These are phyloP conservation scores for Kwoniella dejecticola DNA, from an alignment of 768 basidiomycete species.

Conservation along the genomic window DNA sequence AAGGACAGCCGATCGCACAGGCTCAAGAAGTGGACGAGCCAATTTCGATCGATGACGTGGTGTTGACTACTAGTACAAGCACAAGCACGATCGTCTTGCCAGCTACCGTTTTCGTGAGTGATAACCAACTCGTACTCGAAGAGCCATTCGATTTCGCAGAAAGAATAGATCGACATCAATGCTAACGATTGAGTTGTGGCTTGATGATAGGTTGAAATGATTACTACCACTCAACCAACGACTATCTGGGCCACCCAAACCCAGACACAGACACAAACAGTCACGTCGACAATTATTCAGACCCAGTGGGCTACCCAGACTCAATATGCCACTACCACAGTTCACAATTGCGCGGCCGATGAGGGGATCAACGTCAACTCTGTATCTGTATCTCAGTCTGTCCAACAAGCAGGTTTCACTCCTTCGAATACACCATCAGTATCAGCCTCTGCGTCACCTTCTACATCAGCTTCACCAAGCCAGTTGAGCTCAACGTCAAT, in stretches of 20 bases:
- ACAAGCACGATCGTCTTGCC: slow-evolving; percentile 17
- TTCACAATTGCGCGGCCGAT: not conserved
- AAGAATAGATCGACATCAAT: not conserved
- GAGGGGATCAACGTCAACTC: slow-evolving; percentile 10
- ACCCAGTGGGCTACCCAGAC: slow-evolving; percentile 12
- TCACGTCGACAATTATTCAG: slow-evolving; percentile 14
- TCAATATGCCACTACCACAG: slow-evolving; percentile 4
- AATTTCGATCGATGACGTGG: not conserved
- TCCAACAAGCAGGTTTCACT: slow-evolving; percentile 4
- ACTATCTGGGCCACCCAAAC: slow-evolving; percentile 20
- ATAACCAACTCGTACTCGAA: too few species aligned
- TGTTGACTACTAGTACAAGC: slow-evolving; percentile 15
- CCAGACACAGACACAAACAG: slow-evolving; percentile 7
- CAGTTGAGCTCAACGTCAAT: not conserved
- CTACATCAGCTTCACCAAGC: not conserved
- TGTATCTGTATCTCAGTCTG: slow-evolving; percentile 12
- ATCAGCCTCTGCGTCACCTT: not conserved
- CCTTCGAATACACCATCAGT: not conserved
- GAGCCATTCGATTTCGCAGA: not conserved
- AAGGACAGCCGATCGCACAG: not conserved
- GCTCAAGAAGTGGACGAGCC: not conserved
- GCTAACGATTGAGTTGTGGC: not conserved
- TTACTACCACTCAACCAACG: slow-evolving; percentile 20
- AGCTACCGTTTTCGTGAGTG: slow-evolving; percentile 28
- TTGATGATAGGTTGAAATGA: slow-evolving; percentile 18